Percentiles rank a stretch among this genome's conserved stretches.
Conservation (phyloP, 257 asterid genomes). For the Solanum acaule region DNA sequence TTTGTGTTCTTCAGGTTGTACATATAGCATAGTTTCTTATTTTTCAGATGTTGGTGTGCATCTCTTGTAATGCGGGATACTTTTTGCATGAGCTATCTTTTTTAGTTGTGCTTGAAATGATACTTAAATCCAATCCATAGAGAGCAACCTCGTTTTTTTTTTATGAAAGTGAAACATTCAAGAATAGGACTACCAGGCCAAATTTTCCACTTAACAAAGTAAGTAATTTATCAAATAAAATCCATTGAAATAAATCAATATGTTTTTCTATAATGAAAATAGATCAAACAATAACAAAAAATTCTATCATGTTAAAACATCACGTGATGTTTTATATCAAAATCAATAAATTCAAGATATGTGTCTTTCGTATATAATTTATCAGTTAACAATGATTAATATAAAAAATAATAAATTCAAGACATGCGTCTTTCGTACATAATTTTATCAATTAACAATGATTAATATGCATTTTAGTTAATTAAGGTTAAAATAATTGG, state of each 20-base stretch:
- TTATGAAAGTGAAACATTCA: neutral
- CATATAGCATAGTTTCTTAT: neutral
- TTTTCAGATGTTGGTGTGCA: neutral
- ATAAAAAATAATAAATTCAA: too few relatives aligned
- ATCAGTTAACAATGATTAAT: too few relatives aligned
- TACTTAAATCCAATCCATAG: neutral
- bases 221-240: neutral
- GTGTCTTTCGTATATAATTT: too few relatives aligned
- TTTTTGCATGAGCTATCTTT: neutral
- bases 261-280: neutral
- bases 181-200: neutral
- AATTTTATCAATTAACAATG: too few relatives aligned
- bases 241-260: neutral
- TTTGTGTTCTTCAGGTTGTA: neutral
- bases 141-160: neutral
- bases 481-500: neutral
- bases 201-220: neutral
- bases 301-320: neutral
- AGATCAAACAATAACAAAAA: neutral
- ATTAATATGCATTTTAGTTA: neutral
- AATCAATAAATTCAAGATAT: too few relatives aligned
- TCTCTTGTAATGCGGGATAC: rapidly evolving
- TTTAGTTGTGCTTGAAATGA: neutral
- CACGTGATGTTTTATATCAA: neutral
- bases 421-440: too few relatives aligned